A percentile compares a stretch with the other conserved stretches of the same genome.
phyloP scores from a whole-genome alignment of 2,329 filamentous ascomycete genomes.

The Aureobasidium pullulans region DNA sequence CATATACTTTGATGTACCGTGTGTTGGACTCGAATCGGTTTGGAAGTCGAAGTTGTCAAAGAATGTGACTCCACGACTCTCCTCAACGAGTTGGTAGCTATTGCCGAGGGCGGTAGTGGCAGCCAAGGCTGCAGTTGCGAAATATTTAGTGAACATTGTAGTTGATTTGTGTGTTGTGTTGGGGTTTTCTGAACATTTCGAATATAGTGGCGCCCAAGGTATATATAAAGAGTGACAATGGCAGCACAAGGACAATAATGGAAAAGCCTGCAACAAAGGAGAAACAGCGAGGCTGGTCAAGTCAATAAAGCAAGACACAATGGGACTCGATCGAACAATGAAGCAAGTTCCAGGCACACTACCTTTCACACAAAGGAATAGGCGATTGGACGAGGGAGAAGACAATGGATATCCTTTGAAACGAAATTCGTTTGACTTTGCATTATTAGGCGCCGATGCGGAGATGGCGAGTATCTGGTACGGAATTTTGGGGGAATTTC shows the following conservation, averaged over 20 bases:
- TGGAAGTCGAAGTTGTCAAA: conserved; percentile 40
- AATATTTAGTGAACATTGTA: conserved; percentile 11
- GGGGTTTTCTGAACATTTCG: not conserved
- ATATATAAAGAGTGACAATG: not conserved
- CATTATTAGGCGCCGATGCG: conserved; percentile 9
- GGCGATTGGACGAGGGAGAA: not conserved
- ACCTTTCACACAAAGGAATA: conserved; percentile 1
- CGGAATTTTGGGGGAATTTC: not conserved
- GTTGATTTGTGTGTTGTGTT: not conserved
- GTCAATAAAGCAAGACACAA: conserved; percentile 12
- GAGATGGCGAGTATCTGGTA: conserved; percentile 9
- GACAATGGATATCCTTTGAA: conserved; percentile 4
- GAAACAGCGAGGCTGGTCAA: not conserved
- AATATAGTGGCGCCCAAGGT: not conserved
- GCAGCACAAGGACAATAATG: not conserved
- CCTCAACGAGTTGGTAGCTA: conserved; percentile 20
- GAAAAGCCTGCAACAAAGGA: not conserved
- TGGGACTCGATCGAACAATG: not conserved
- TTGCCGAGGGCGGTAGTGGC: conserved; percentile 13
- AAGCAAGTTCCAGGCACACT: not conserved
- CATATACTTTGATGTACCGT: conserved; percentile 27
- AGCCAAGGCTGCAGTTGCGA: conserved; percentile 14
- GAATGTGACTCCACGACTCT: conserved; percentile 31
- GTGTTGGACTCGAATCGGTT: conserved; percentile 37
- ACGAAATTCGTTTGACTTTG: conserved; percentile 2